Evolutionary conservation across 2,329 filamentous ascomycete species (phyloP).

Genomic region (Drechslera avenae): DNA sequence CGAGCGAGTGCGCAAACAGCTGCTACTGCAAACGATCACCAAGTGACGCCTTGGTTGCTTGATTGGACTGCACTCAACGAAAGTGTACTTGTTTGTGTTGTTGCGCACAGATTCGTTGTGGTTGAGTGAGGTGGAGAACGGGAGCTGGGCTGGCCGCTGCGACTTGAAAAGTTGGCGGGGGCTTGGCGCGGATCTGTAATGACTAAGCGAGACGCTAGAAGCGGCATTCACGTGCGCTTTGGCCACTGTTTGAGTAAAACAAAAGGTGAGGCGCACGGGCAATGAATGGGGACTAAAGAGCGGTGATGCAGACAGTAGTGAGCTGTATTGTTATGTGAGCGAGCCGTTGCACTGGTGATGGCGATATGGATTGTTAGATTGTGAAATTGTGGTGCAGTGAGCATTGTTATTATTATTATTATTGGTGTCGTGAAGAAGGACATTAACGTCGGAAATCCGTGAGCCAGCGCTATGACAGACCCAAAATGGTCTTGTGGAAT

Average conservation of each 20-base stretch:
- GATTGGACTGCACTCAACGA: conserved; percentile 18
- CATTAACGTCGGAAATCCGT: background rate
- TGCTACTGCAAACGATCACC: conserved; percentile 18
- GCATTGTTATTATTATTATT: conserved; percentile 18
- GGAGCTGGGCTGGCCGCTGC: conserved; percentile 3
- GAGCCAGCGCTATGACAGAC: conserved; percentile 1
- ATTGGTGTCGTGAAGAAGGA: conserved; percentile 6
- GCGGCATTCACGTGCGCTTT: background rate
- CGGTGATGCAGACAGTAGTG: too few species aligned
- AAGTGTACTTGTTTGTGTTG: conserved; percentile 21
- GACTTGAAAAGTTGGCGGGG: conserved; percentile 12
- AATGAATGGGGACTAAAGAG: background rate
- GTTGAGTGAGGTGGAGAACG: conserved; percentile 15
- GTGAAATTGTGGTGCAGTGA: too few species aligned
- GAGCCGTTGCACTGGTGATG: too few species aligned
- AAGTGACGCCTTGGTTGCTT: conserved; percentile 20
- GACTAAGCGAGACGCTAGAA: conserved; percentile 2
- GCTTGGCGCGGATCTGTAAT: conserved; percentile 7
- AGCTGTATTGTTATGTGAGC: too few species aligned
- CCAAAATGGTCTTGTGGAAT: conserved; percentile 5
- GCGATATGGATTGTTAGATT: too few species aligned
- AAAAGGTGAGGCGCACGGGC: background rate
- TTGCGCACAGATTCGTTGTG: conserved; percentile 15
- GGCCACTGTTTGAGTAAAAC: background rate
- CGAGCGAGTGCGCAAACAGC: conserved; percentile 20